These are phyloP conservation scores for Boletus rufocinnamomeus DNA, from an alignment of 768 basidiomycete species.

Conservation along the genomic window DNA sequence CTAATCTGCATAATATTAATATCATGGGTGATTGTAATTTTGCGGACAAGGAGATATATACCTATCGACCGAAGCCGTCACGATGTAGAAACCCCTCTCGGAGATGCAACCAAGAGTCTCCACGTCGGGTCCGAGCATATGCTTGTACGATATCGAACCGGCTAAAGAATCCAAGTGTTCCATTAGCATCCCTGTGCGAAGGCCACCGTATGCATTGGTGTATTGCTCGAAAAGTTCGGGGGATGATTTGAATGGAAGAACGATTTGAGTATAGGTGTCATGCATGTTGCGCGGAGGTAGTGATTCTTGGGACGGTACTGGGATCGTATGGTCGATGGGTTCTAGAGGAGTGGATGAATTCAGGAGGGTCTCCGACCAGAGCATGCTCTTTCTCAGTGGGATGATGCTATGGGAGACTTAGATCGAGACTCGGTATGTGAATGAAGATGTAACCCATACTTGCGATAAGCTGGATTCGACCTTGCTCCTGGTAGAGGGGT, in stretches of 20 bases:
- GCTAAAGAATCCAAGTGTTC: constrained; percentile 85
- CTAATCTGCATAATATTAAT: constrained; percentile 45
- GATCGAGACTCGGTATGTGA: background rate
- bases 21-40: background rate
- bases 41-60: constrained; percentile 16
- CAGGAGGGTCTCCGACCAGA: constrained; percentile 63
- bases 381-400: constrained; percentile 51
- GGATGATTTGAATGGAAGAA: constrained; percentile 64
- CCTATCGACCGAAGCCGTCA: constrained; percentile 84
- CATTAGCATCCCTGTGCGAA: constrained; percentile 73
- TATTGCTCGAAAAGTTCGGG: constrained; percentile 64
- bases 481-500: constrained; percentile 41
- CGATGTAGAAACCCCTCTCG: constrained; percentile 75
- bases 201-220: constrained; percentile 69
- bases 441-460: constrained; percentile 37
- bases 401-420: constrained; percentile 44
- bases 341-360: constrained; percentile 34
- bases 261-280: constrained; percentile 68
- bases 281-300: constrained; percentile 59
- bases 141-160: constrained; percentile 82
- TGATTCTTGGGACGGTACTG: constrained; percentile 21
- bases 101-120: constrained; percentile 54
- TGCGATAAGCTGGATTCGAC: constrained; percentile 54
- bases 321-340: constrained; percentile 13
- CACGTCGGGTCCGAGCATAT: constrained; percentile 69